Evolutionary conservation across 345 rosid genomes (phyloP), one percentile per base, ranked within the genome.

Genomic region (Rhizophora apiculata): DNA sequence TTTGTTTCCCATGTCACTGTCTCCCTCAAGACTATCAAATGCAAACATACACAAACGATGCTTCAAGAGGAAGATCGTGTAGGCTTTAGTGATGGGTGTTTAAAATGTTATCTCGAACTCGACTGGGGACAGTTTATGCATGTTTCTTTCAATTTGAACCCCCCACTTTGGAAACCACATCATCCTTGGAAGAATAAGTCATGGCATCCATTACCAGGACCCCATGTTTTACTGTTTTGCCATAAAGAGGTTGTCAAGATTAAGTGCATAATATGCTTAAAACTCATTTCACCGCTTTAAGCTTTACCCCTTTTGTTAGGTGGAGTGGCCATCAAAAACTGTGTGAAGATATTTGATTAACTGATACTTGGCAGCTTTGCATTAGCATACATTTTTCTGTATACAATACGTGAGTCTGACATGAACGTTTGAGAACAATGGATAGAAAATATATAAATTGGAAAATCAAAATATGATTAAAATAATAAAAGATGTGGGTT

Each of bases 91-190:
- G 24, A 21, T 27, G 24, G 24, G 29, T 0, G 9, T 55, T 26
- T n/a, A 55, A 55, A 21, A 55, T 55, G 59, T 55, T 55, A 21
- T 55, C 24, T 55, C 15, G 21, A 55, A 8, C 59, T 55, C 29
- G n/a, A 55, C 24, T 55, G 3, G 24, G 59, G 59, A 55, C 13
- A n/a, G 4, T 55, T 55, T 22, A 13, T 26, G 59, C 6, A 24
- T n/a, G 59, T 55, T 55, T 26, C 59, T 55, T 55, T 55, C 59
- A 55, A 21, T 55, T 55, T 57, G 56, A 68, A 68, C 21, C 71
- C 63, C 71, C 64, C 71, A 68, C 64, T 68, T 27, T 55, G 59
- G 59, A 55, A 55, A 26, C 59, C 29, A 26, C 59, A 55, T 55
- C 27, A 55, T 55, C 59, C 27, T 55, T 22, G 59, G 27, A 22